Percentiles rank a stretch among this genome's conserved stretches.
Conservation (phyloP, 2,329 filamentous ascomycete species). For the Colletotrichum incanum region DNA sequence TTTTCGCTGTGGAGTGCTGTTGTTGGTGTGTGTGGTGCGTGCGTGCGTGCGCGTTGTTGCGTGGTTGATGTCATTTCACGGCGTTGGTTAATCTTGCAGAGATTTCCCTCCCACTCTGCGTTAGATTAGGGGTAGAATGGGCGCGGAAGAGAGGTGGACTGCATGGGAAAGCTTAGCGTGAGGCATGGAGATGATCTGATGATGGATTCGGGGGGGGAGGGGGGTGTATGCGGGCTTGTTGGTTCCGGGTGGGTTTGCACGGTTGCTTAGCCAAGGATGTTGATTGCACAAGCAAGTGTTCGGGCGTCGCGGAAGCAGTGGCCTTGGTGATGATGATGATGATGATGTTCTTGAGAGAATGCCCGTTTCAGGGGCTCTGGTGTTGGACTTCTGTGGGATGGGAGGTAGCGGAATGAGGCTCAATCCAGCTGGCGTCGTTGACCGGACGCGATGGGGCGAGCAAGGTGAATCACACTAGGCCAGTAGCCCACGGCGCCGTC, state of each 20-base stretch:
- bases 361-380: neutral
- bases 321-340: neutral
- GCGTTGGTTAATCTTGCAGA: conserved; percentile 9
- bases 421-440: neutral
- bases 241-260: neutral
- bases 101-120: neutral
- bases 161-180: conserved; percentile 8
- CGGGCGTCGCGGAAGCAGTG: neutral
- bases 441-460: neutral
- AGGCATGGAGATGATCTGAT: conserved; percentile 3
- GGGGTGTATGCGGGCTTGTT: neutral
- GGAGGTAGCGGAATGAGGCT: conserved; percentile 1
- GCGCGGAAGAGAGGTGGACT: neutral
- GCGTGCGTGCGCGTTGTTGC: neutral
- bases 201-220: neutral
- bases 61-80: conserved; percentile 10
- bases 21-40: neutral
- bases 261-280: neutral
- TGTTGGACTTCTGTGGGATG: neutral
- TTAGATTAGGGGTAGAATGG: neutral
- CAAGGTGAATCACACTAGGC: neutral
- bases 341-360: neutral
- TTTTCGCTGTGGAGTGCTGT: neutral
- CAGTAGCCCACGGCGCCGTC: neutral
- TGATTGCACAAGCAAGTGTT: neutral